Percentiles rank a stretch among this genome's conserved stretches.
Conservation (phyloP, 2,329 filamentous ascomycete species). For the Cladosporium sp. region DNA sequence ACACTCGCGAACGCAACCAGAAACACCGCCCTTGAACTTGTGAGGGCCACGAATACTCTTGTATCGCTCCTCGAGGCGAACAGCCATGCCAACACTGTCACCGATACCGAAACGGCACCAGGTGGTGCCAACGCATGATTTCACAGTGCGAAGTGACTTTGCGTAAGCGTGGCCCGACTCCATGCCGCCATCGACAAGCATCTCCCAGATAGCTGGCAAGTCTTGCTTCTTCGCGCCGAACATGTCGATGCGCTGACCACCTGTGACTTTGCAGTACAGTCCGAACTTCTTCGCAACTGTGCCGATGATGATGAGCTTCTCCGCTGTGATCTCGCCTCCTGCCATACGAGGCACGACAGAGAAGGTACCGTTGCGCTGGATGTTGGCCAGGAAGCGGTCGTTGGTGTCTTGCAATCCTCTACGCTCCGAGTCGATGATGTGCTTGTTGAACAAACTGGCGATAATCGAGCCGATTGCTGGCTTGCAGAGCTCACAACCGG, state of each 20-base stretch:
- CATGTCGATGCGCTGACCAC: slow-evolving; percentile 87
- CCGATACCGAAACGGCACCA: slow-evolving; percentile 89
- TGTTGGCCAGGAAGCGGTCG: slow-evolving; percentile 81
- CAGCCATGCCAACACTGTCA: slow-evolving; percentile 86
- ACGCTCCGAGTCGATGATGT: slow-evolving; percentile 66
- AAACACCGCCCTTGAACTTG: slow-evolving; percentile 81
- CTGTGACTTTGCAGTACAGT: slow-evolving; percentile 88
- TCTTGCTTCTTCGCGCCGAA: slow-evolving; percentile 89
- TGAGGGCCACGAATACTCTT: slow-evolving; percentile 86
- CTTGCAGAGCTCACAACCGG: slow-evolving; percentile 84
- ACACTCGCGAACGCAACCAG: slow-evolving; percentile 86
- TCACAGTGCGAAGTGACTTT: slow-evolving; percentile 82
- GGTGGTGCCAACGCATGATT: slow-evolving; percentile 84
- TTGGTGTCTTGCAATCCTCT: slow-evolving; percentile 86
- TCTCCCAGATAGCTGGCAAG: slow-evolving; percentile 73
- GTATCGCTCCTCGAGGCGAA: slow-evolving; percentile 82
- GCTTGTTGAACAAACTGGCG: slow-evolving; percentile 75
- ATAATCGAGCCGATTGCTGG: slow-evolving; percentile 77
- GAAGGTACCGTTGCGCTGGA: slow-evolving; percentile 87
- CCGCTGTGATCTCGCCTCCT: slow-evolving; percentile 81
- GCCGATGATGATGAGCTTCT: slow-evolving; percentile 78
- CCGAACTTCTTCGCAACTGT: slow-evolving; percentile 78
- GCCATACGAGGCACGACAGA: slow-evolving; percentile 79
- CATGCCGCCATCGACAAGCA: slow-evolving; percentile 77
- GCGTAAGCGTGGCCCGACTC: slow-evolving; percentile 82